These are phyloP conservation scores for Salix suchowensis DNA, from an alignment of 345 rosid species.

Conservation along the genomic window DNA sequence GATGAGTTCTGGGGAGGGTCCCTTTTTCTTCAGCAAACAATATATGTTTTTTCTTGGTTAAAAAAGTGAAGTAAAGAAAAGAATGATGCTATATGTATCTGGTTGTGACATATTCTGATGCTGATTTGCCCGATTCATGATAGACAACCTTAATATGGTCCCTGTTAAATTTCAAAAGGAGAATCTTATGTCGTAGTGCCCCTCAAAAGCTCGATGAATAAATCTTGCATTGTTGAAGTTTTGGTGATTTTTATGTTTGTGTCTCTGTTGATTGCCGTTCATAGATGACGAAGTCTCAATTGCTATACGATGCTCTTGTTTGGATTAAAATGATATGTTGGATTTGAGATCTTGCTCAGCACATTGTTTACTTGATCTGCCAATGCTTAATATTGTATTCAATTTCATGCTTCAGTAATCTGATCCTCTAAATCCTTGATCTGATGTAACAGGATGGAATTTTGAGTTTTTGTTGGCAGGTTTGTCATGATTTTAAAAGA, in stretches of 20 bases:
- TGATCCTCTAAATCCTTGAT: constrained; percentile 7
- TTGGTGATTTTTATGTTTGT: constrained; percentile 6
- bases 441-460: constrained; percentile 3
- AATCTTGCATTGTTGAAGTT: constrained; percentile 1
- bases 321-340: neutral
- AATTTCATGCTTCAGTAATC: neutral
- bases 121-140: neutral
- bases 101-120: neutral
- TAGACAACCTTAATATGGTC: neutral
- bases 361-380: neutral
- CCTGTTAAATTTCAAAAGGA: neutral
- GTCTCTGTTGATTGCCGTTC: neutral
- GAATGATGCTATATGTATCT: neutral
- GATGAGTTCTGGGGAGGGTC: constrained; percentile 21
- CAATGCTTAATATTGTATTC: neutral
- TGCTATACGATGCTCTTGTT: neutral
- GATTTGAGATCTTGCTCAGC: neutral
- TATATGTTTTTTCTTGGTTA: neutral
- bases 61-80: neutral
- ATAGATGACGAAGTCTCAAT: neutral
- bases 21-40: neutral
- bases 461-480: neutral
- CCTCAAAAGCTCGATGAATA: constrained; percentile 6
- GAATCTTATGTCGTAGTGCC: neutral
- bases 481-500: neutral